Evolutionary conservation across 768 basidiomycete genomes (phyloP).

Genomic region (Macrocybe gigantea): DNA sequence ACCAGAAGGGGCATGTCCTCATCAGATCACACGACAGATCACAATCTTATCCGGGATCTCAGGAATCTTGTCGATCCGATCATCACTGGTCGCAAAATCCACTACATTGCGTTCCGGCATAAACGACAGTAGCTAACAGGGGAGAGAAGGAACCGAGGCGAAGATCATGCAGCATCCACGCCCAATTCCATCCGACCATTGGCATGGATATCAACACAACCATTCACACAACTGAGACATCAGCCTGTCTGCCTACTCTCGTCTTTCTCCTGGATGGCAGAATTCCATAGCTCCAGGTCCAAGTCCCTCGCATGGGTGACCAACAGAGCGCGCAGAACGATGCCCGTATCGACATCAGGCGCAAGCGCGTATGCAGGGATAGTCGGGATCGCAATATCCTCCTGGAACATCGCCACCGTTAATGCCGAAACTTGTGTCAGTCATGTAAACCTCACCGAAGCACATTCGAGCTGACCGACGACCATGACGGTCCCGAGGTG

Average conservation of each 20-base stretch:
- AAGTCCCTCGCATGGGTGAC: slow-evolving; percentile 42
- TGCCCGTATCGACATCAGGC: slow-evolving; percentile 32
- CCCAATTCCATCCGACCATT: no score
- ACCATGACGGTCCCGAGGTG: slow-evolving; percentile 44
- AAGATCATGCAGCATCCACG: no score
- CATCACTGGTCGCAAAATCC: no score
- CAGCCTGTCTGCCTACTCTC: background rate
- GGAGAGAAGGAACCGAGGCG: no score
- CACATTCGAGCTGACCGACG: slow-evolving; percentile 52
- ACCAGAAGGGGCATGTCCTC: no score
- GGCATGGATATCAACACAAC: no score
- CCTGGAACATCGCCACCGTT: slow-evolving; percentile 18
- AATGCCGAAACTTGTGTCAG: slow-evolving; percentile 4
- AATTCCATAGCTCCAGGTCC: slow-evolving; percentile 40
- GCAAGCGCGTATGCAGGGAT: slow-evolving; percentile 33
- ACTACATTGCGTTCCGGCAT: no score
- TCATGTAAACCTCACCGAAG: slow-evolving; percentile 18
- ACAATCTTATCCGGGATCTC: no score
- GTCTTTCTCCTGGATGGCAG: slow-evolving; percentile 20
- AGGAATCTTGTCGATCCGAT: no score
- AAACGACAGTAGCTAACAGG: no score
- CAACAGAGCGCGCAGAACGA: slow-evolving; percentile 52
- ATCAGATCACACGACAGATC: no score
- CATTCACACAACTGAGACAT: background rate
- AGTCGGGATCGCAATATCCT: slow-evolving; percentile 32